Base-by-base conservation (phyloP, 192 early-diverging fungal species). In the Podila epigama region DNA sequence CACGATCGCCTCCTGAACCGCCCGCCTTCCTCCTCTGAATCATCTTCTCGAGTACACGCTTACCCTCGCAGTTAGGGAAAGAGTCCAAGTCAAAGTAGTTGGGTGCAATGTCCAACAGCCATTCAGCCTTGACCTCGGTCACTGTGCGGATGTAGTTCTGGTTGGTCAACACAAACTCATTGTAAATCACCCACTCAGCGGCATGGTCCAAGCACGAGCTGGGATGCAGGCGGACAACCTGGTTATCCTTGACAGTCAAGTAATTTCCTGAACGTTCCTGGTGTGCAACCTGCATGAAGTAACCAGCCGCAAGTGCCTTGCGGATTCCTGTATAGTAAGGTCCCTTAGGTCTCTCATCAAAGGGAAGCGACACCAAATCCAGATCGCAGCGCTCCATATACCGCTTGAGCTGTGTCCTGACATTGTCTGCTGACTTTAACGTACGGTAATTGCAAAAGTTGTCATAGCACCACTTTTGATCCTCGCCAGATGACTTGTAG, bases 141-240 rank as follows among this genome's bases (percentile, higher is more conserved):
- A 91, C 91, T 0, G 95, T 98, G 34, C 98, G 93, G 69, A 99
- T 97, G 81, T 96, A 98, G 81, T 98, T 94, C 57, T 95, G 91
- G 44, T 91, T 90, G 11, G 98, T 99, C 48, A 99, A 79, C 10
- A 98, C 98, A 90, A 97, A 99, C 81, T 99, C 98, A 67, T 99
- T 97, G 85, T 98, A 99, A 36, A 98, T 80, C 2, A 98, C 96
- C 98, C 98, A 99, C 81, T 98, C 96, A n/a, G 96, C 94, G 60
- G 95, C 95, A 63, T 91, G 89, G 55, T 89, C 89, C 31, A 99
- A 80, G 68, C 91, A 89, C 28, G 92, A 93, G 34, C 95, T 96
- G 27, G 97, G 97, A 68, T 98, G 96, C 34, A 99, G 84, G 50
- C 91, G 90, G 11, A 98, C 98, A 28, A 93, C 90, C 84, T 98